These are phyloP conservation scores for Periconia digitata DNA, from an alignment of 2,329 filamentous ascomycete species.

Conservation along the genomic window DNA sequence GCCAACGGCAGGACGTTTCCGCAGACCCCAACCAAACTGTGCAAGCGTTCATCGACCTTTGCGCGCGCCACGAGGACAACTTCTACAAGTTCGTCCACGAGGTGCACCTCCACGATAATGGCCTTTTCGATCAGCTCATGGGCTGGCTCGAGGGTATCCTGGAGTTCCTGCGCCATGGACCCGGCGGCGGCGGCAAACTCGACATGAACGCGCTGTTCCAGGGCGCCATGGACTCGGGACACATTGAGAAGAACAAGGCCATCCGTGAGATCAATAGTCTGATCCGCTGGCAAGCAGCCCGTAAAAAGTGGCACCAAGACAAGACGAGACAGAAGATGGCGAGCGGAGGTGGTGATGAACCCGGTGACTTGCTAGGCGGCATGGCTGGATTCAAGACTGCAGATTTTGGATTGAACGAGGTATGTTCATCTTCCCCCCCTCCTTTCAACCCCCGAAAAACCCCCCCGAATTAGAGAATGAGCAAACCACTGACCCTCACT, in stretches of 20 bases:
- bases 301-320: slow-evolving; percentile 97
- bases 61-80: slow-evolving; percentile 90
- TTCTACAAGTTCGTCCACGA: slow-evolving; percentile 99
- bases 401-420: slow-evolving; percentile 88
- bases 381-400: slow-evolving; percentile 67
- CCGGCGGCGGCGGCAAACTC: slow-evolving; percentile 73
- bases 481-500: slow-evolving; percentile 3
- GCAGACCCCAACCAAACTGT: slow-evolving; percentile 98
- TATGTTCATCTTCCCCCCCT: slow-evolving; percentile 38
- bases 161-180: slow-evolving; percentile 86
- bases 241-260: slow-evolving; percentile 71
- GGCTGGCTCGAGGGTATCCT: slow-evolving; percentile 95
- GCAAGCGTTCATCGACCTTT: slow-evolving; percentile 96
- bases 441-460: neutral
- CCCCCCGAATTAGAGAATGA: too few relatives aligned
- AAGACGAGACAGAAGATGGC: slow-evolving; percentile 99
- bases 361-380: slow-evolving; percentile 42
- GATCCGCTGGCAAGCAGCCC: slow-evolving; percentile 89
- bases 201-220: slow-evolving; percentile 95
- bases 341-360: slow-evolving; percentile 65
- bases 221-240: slow-evolving; percentile 68
- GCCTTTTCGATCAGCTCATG: slow-evolving; percentile 95
- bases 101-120: slow-evolving; percentile 95
- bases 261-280: slow-evolving; percentile 80
- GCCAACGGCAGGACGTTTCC: slow-evolving; percentile 75